phyloP scores from a whole-genome alignment of 2,329 filamentous ascomycete species.

The Reticulascus tulasneorum region DNA sequence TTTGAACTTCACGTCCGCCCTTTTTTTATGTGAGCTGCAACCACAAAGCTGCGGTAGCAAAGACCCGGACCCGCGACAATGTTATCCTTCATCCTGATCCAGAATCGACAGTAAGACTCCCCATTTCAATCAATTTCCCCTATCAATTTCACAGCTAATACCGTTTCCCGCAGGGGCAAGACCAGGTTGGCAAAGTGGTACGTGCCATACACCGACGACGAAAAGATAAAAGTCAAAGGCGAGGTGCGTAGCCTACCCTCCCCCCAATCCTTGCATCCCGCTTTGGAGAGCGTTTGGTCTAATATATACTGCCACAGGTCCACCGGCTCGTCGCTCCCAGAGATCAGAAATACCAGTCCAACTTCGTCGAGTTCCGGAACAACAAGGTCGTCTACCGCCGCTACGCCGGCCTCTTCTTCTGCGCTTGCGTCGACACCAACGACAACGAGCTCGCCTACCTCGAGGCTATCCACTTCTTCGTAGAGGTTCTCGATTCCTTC shows the following conservation, averaged over 20 bases:
- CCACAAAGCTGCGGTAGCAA: no score
- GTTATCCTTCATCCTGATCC: slow-evolving; percentile 79
- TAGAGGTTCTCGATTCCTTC: slow-evolving; percentile 96
- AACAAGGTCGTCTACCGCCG: slow-evolving; percentile 97
- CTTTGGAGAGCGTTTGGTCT: slow-evolving; percentile 1
- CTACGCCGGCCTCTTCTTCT: slow-evolving; percentile 98
- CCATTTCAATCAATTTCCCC: background rate
- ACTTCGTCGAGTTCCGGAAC: slow-evolving; percentile 95
- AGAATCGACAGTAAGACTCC: slow-evolving; percentile 69
- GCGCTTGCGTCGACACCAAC: slow-evolving; percentile 97
- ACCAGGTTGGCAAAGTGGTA: slow-evolving; percentile 99
- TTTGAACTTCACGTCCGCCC: no score
- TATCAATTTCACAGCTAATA: slow-evolving; percentile 2
- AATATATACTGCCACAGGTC: slow-evolving; percentile 51
- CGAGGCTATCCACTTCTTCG: slow-evolving; percentile 98
- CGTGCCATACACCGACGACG: slow-evolving; percentile 94
- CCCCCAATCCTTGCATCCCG: slow-evolving; percentile 4
- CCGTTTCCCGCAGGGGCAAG: slow-evolving; percentile 68
- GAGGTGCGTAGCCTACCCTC: slow-evolving; percentile 55
- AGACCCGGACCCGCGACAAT: slow-evolving; percentile 33
- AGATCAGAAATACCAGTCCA: slow-evolving; percentile 99
- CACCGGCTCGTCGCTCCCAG: slow-evolving; percentile 96
- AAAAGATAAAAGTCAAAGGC: slow-evolving; percentile 98
- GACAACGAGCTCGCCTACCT: slow-evolving; percentile 97
- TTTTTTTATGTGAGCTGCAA: no score